Evolutionary conservation across 2,329 filamentous ascomycete species (phyloP).

Genomic region (Blastomyces emzantsi): DNA sequence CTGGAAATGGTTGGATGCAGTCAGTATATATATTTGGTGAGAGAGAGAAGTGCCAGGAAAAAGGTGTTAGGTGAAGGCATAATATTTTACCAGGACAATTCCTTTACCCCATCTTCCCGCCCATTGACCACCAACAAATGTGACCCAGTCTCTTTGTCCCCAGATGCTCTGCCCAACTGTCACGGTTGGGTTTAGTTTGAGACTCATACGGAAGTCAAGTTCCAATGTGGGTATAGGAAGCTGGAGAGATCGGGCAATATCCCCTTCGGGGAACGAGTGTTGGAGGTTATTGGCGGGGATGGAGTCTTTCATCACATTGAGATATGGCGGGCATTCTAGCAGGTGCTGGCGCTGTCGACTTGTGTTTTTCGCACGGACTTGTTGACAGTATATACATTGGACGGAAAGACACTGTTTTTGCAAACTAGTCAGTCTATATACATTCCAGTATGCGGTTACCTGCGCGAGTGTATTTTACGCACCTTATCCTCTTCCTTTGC

Average conservation of each 20-base stretch:
- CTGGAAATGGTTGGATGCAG: slow-evolving; percentile 21
- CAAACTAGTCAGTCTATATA: neutral
- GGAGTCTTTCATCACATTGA: slow-evolving; percentile 45
- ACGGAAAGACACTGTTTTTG: slow-evolving; percentile 37
- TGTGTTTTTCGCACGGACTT: slow-evolving; percentile 44
- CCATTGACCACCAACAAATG: slow-evolving; percentile 44
- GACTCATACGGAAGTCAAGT: slow-evolving; percentile 46
- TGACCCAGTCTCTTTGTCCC: slow-evolving; percentile 45
- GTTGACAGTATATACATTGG: slow-evolving; percentile 44
- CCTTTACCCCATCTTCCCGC: slow-evolving; percentile 46
- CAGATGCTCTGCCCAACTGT: slow-evolving; percentile 39
- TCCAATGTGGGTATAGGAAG: slow-evolving; percentile 41
- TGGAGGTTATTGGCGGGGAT: slow-evolving; percentile 45
- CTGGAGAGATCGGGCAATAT: slow-evolving; percentile 40
- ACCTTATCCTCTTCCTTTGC: slow-evolving; percentile 42
- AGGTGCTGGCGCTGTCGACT: slow-evolving; percentile 42
- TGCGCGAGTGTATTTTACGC: neutral
- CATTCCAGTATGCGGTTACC: neutral
- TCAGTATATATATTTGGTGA: neutral
- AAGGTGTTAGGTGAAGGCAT: neutral
- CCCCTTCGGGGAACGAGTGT: slow-evolving; percentile 43
- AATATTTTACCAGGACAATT: slow-evolving; percentile 37
- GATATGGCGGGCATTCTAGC: slow-evolving; percentile 42
- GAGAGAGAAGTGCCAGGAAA: neutral
- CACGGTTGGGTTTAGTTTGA: slow-evolving; percentile 45